These are phyloP conservation scores for Simplicillium aogashimaense DNA, from an alignment of 2,329 filamentous ascomycete genomes.

Conservation along the genomic window DNA sequence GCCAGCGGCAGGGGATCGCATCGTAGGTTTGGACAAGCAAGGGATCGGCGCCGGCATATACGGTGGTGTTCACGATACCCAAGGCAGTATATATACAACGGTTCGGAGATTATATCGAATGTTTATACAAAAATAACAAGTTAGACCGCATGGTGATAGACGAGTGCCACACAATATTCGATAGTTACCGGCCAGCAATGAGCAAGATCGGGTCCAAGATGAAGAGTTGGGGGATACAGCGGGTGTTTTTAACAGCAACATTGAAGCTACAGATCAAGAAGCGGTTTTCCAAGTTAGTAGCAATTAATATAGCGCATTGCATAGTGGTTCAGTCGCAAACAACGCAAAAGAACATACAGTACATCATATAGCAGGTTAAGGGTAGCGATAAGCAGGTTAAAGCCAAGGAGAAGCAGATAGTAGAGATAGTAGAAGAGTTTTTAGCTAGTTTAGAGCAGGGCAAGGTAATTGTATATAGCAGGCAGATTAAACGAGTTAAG, in stretches of 20 bases:
- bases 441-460: no score
- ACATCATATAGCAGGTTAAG: not conserved
- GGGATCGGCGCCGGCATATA: not conserved
- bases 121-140: not conserved
- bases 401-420: no score
- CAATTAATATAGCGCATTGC: no score
- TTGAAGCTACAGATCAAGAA: slow-evolving; percentile 3
- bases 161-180: slow-evolving; percentile 5
- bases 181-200: slow-evolving; percentile 4
- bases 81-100: not conserved
- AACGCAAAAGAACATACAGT: not conserved
- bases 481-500: no score
- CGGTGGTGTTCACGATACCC: slow-evolving; percentile 2
- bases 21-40: slow-evolving; percentile 1
- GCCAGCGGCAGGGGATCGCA: not conserved
- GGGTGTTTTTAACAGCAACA: slow-evolving; percentile 6
- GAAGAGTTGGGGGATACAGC: slow-evolving; percentile 2
- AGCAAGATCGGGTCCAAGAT: not conserved
- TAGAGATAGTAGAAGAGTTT: no score
- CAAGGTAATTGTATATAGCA: no score
- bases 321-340: not conserved
- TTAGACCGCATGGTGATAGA: slow-evolving; percentile 6
- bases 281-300: not conserved
- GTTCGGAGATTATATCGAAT: no score
- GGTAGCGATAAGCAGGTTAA: no score